Conservation (phyloP, 1,139 yeast species). For the Chernovozyma sophiae-reginae region DNA sequence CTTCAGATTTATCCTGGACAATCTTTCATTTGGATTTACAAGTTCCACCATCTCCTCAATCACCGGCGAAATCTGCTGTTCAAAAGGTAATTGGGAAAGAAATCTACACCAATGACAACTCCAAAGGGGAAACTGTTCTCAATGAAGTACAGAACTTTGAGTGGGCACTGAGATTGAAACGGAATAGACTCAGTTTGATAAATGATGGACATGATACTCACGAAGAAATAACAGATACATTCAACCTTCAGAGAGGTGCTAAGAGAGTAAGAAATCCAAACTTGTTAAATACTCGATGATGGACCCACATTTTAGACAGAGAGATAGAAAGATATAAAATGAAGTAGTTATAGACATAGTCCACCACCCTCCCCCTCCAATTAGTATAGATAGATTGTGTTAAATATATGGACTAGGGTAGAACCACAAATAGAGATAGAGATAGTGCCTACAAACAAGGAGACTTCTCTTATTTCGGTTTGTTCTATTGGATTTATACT, state of each 20-base stretch:
- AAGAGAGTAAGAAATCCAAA: conserved; percentile 6
- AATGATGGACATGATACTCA: conserved; percentile 8
- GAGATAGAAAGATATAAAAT: no score
- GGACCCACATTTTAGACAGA: no score
- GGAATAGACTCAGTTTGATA: conserved; percentile 11
- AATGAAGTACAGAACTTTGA: conserved; percentile 11
- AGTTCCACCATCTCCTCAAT: not conserved
- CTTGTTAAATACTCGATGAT: not conserved
- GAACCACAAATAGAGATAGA: not conserved
- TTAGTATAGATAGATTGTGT: no score
- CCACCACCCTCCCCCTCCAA: no score
- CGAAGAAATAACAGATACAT: conserved; percentile 31
- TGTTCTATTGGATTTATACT: no score
- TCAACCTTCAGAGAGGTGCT: conserved; percentile 17
- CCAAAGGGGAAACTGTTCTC: not conserved
- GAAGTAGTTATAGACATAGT: no score
- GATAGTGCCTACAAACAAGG: conserved; percentile 4
- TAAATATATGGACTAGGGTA: no score
- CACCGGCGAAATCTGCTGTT: not conserved
- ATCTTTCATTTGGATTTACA: not conserved
- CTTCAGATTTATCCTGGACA: conserved; percentile 3
- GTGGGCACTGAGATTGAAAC: conserved; percentile 8
- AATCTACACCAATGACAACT: not conserved
- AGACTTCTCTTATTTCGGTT: not conserved
- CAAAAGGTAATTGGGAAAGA: not conserved